Conservation (phyloP, 192 early-diverging fungal species). For the Glomus cerebriforme region DNA sequence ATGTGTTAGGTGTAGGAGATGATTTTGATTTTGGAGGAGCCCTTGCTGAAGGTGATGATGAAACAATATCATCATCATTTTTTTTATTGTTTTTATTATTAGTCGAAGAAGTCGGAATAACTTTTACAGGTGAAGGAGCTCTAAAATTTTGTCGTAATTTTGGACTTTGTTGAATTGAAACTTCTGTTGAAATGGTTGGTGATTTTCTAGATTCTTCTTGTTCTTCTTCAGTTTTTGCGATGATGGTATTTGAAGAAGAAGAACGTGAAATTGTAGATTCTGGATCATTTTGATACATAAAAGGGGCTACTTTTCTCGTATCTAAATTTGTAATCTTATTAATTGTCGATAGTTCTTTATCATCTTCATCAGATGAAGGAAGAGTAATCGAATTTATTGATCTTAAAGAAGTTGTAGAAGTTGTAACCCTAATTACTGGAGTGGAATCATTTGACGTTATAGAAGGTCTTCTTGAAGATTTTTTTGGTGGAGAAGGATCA, state of each 20-base stretch:
- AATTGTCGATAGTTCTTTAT: background rate
- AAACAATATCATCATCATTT: too few relatives aligned
- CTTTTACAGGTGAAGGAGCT: background rate
- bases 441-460: background rate
- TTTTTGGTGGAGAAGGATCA: background rate
- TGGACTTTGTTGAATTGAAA: too few relatives aligned
- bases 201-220: background rate
- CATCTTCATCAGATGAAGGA: background rate
- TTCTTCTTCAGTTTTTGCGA: background rate
- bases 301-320: background rate
- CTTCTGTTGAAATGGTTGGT: background rate
- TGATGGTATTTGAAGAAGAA: too few relatives aligned
- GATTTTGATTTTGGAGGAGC: background rate
- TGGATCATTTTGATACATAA: background rate
- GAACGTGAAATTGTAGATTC: background rate
- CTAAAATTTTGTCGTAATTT: too few relatives aligned
- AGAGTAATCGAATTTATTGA: background rate
- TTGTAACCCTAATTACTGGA: background rate
- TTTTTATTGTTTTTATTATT: background rate
- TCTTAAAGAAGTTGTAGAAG: background rate
- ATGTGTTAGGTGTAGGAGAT: background rate
- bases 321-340: slow-evolving; percentile 1
- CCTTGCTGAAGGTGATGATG: background rate
- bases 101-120: background rate
- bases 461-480: background rate